These are phyloP conservation scores for Coemansia sp. DNA, from an alignment of 192 early-diverging fungal species.

Conservation along the genomic window DNA sequence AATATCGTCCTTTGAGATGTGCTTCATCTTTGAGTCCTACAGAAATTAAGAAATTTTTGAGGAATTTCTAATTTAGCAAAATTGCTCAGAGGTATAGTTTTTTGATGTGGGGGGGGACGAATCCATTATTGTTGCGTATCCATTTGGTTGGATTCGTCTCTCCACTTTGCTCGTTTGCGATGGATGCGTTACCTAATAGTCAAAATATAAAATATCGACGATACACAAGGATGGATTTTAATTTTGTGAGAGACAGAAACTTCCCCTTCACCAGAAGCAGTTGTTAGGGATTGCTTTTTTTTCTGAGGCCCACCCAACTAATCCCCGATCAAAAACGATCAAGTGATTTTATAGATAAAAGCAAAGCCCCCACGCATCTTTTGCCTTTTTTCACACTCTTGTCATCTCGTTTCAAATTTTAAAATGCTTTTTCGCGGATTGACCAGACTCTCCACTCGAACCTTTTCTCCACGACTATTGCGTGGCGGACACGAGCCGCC, in stretches of 20 bases:
- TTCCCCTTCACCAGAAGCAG: too few species aligned
- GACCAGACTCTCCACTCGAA: conserved; percentile 23
- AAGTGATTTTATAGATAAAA: not conserved
- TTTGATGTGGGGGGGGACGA: not conserved
- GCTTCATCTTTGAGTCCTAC: conserved; percentile 69
- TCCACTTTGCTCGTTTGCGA: not conserved
- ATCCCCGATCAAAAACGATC: too few species aligned
- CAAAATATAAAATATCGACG: not conserved
- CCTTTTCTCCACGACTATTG: conserved; percentile 31
- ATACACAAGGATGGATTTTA: not conserved
- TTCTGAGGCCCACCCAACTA: too few species aligned
- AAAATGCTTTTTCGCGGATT: conserved; percentile 33
- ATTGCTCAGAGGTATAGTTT: too few species aligned
- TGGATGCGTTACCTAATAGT: conserved; percentile 1
- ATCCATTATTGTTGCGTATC: not conserved
- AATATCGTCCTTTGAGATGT: conserved; percentile 87
- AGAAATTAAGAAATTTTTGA: not conserved
- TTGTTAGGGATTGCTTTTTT: too few species aligned
- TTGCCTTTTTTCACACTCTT: not conserved
- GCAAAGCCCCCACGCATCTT: not conserved
- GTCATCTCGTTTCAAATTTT: not conserved
- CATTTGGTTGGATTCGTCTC: not conserved
- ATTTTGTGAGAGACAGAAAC: not conserved
- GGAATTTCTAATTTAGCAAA: too few species aligned
- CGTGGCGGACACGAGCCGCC: conserved; percentile 60